Evolutionary conservation across 2,329 filamentous ascomycete species (phyloP).

Genomic region (Exophiala sideris): DNA sequence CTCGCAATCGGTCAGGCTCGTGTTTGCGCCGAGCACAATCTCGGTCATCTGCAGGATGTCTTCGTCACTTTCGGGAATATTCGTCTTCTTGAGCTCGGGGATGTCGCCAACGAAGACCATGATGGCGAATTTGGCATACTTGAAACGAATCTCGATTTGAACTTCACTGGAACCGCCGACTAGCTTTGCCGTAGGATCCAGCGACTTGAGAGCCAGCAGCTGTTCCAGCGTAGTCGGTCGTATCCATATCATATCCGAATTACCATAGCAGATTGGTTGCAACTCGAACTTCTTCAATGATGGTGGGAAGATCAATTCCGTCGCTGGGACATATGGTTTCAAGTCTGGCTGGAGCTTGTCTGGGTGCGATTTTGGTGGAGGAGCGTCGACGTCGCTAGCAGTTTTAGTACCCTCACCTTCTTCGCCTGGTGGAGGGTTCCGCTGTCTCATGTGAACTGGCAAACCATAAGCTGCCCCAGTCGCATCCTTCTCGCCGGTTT

Average conservation of each 20-base stretch:
- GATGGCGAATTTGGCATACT: constrained; percentile 81
- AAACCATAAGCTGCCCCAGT: background rate
- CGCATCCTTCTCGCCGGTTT: background rate
- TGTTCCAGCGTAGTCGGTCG: constrained; percentile 85
- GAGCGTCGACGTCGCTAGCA: constrained; percentile 33
- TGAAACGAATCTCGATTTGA: constrained; percentile 98
- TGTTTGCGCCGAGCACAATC: constrained; percentile 86
- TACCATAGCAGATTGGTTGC: constrained; percentile 80
- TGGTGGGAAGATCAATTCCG: constrained; percentile 92
- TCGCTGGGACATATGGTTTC: constrained; percentile 89
- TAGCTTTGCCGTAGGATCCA: constrained; percentile 81
- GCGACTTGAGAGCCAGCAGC: constrained; percentile 87
- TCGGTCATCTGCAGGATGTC: background rate
- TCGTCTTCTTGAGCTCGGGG: constrained; percentile 77
- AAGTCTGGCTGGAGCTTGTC: constrained; percentile 67
- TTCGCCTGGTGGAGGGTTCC: background rate
- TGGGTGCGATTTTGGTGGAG: constrained; percentile 61
- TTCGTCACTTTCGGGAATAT: constrained; percentile 67
- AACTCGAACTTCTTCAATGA: constrained; percentile 77
- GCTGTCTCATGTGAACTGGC: background rate
- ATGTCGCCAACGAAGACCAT: constrained; percentile 95
- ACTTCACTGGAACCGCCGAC: constrained; percentile 96
- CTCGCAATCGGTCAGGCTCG: constrained; percentile 88
- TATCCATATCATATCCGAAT: constrained; percentile 92
- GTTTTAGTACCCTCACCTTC: constrained; percentile 9